These are phyloP conservation scores for Cercospora sp. DNA, from an alignment of 2,329 filamentous ascomycete genomes.

Conservation along the genomic window DNA sequence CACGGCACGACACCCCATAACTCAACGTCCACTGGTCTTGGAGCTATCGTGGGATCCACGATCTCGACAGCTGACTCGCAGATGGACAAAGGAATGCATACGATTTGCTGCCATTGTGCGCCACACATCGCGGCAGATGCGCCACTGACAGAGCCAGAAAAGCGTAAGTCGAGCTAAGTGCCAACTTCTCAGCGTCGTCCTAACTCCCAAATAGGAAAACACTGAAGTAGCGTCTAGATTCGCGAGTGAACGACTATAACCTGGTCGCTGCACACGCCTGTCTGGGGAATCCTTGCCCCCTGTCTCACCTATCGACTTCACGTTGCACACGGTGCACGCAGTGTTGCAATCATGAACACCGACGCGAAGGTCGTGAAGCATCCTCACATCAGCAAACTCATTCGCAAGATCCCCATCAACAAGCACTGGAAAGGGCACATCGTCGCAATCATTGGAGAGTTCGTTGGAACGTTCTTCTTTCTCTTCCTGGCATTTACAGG, in stretches of 20 bases:
- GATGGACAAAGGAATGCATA: not conserved
- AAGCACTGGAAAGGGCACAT: slow-evolving; percentile 29
- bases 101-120: not conserved
- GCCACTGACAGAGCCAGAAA: not conserved
- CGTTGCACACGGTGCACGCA: not conserved
- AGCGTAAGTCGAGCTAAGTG: slow-evolving; percentile 9
- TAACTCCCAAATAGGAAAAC: not conserved
- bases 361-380: slow-evolving; percentile 6
- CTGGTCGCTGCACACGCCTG: not conserved
- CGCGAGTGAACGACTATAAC: not conserved
- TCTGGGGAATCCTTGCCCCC: slow-evolving; percentile 1
- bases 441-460: slow-evolving; percentile 41
- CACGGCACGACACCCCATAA: not conserved
- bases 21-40: not conserved
- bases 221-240: not conserved
- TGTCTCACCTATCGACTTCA: not conserved
- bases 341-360: slow-evolving; percentile 8
- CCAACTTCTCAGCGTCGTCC: slow-evolving; percentile 5
- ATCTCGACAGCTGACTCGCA: not conserved
- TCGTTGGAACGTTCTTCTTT: slow-evolving; percentile 48
- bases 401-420: slow-evolving; percentile 6
- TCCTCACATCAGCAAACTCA: not conserved
- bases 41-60: not conserved
- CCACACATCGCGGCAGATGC: not conserved
- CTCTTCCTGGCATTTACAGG: slow-evolving; percentile 49